phyloP scores from a whole-genome alignment of 2,329 filamentous ascomycete genomes.

The Epichloe coenophiala region DNA sequence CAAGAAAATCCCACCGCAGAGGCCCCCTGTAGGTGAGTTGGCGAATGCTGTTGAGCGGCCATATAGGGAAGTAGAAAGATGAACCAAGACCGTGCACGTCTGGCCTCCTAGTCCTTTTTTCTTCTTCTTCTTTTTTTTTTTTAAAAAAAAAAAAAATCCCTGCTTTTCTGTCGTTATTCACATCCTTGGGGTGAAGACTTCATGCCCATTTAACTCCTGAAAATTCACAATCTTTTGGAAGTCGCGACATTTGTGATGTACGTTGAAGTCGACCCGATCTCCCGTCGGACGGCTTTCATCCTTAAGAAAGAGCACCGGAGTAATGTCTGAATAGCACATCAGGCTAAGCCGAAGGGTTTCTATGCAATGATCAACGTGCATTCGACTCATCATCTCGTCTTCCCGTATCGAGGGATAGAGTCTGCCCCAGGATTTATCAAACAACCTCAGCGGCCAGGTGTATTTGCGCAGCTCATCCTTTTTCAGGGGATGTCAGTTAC shows the following conservation, averaged over 20 bases:
- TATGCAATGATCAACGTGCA: constrained; percentile 2
- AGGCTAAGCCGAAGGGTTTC: background rate
- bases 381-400: background rate
- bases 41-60: background rate
- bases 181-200: no score
- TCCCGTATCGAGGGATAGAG: background rate
- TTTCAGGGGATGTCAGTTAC: background rate
- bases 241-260: no score
- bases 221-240: no score
- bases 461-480: background rate
- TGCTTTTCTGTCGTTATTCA: no score
- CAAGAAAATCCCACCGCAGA: constrained; percentile 27
- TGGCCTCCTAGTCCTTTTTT: no score
- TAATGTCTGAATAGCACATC: constrained; percentile 1
- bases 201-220: no score
- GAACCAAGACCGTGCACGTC: no score
- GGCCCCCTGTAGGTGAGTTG: constrained; percentile 13
- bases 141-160: no score
- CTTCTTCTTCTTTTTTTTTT: no score
- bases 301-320: background rate
- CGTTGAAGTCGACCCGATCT: no score
- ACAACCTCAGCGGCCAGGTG: constrained; percentile 1
- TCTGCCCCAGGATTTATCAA: background rate
- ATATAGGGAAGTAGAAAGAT: no score
- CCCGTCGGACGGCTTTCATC: background rate